Base-by-base conservation (phyloP, 164 flowering plant species). In the Amborella trichopoda region DNA sequence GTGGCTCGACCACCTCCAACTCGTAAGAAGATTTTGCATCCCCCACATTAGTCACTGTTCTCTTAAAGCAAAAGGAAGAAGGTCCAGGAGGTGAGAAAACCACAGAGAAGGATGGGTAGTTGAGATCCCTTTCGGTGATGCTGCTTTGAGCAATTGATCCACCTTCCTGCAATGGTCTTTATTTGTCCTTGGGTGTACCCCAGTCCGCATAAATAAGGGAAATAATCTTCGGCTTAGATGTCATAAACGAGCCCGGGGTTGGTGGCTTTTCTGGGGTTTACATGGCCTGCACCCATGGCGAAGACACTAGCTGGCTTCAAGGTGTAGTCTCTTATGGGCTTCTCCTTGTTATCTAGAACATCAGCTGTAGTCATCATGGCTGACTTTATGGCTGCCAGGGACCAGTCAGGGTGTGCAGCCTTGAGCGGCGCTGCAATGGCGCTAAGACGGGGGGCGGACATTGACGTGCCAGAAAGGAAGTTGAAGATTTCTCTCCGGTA, bases 1-100 rank as follows among this genome's bases (percentile, higher is more conserved):
- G 3, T 1, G 76, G 74, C 6, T 52, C 23, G 17, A 20, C 37
- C 23, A 64, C n/a, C 17, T 22, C 27, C 12, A 53, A 52, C 1
- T 12, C 10, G 44, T 73, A 73, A 12, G 49, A 6, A 18, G 78
- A 41, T 1, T 19, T 20, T 0, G 59, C 64, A 20, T 36, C 55
- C 5, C 75, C 73, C 4, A 76, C 75, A 37, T 76, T 76, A 11
- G 74, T 70, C 55, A 76, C 60, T 0, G 68, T 73, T 33, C 70
- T 45, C 17, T 12, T 19, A n/a, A n/a, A n/a, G n/a, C n/a, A n/a
- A n/a, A 32, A 9, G 6, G 30, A 40, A 12, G 23, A 26, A 3
- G 16, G n/a, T 1, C 23, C n/a, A 5, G 13, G 10, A 30, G 12
- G 12, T 16, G 14, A 3, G 28, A 49, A 49, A 18, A 49, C 41